Conservation (phyloP, 768 basidiomycete species). For the Suillus occidentalis region DNA sequence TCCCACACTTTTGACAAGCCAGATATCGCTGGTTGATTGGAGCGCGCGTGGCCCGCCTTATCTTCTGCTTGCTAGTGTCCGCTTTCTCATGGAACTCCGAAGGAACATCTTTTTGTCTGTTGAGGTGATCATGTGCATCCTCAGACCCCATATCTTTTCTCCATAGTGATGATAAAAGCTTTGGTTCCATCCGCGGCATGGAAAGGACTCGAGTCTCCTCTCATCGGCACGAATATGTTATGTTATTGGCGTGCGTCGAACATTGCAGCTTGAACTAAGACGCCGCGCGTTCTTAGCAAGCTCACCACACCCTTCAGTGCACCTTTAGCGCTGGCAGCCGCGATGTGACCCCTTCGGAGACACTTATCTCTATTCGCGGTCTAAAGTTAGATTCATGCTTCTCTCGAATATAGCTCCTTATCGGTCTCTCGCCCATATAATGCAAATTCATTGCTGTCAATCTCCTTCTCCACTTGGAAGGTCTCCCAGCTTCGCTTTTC, state of each 20-base stretch:
- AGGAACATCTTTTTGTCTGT: neutral
- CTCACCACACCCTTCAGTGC: neutral
- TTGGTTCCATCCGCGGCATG: neutral
- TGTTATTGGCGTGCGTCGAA: neutral
- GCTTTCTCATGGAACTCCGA: conserved; percentile 2
- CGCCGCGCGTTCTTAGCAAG: neutral
- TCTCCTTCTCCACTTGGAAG: neutral
- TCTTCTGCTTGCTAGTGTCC: neutral
- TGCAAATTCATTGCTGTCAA: neutral
- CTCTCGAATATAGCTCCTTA: neutral
- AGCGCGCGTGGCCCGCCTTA: neutral
- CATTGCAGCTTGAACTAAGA: neutral
- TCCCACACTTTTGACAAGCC: neutral
- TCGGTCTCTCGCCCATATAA: neutral
- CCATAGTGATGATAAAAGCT: neutral
- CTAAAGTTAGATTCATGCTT: neutral
- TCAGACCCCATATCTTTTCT: neutral
- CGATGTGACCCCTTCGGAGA: neutral
- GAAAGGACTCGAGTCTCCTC: neutral
- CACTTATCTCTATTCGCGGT: neutral
- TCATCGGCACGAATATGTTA: neutral
- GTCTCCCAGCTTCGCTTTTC: neutral
- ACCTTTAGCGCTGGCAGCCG: neutral
- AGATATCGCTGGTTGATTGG: neutral
- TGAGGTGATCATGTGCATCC: neutral